Percentiles rank a stretch among this genome's conserved stretches.
These are phyloP conservation scores for Dentipellis fragilis DNA, from an alignment of 768 basidiomycete genomes.

Conservation along the genomic window DNA sequence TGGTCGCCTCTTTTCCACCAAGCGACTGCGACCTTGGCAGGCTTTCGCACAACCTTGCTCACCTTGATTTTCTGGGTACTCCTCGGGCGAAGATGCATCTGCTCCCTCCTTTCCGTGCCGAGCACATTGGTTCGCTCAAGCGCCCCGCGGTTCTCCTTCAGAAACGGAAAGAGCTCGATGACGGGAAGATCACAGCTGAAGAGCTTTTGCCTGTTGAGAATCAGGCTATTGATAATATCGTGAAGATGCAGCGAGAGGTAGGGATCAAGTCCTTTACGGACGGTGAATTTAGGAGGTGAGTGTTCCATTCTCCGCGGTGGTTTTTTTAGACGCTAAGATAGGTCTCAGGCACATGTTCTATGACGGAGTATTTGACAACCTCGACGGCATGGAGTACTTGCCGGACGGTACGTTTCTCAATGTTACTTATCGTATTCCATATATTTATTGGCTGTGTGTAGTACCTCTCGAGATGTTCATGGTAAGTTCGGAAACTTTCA, in stretches of 20 bases:
- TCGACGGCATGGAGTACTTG: conserved; percentile 51
- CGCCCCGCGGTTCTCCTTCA: conserved; percentile 41
- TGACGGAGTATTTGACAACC: conserved; percentile 57
- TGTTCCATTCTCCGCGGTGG: not conserved
- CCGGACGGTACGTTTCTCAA: conserved; percentile 32
- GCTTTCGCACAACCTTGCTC: no score
- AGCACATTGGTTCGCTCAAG: conserved; percentile 55
- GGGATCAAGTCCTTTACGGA: conserved; percentile 56
- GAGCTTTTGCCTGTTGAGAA: conserved; percentile 42
- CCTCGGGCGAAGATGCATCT: conserved; percentile 11
- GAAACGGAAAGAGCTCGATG: conserved; percentile 34
- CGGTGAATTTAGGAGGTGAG: conserved; percentile 37
- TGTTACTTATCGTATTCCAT: no score
- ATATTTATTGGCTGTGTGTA: no score
- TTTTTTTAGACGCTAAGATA: not conserved
- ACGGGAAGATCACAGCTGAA: conserved; percentile 28
- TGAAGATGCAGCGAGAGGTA: conserved; percentile 41
- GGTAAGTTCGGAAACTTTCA: not conserved
- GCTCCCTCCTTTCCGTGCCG: conserved; percentile 36
- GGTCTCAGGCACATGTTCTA: conserved; percentile 42
- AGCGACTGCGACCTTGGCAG: no score
- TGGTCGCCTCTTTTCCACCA: no score
- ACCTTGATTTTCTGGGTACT: no score
- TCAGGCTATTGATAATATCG: conserved; percentile 40
- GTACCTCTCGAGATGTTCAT: not conserved